phyloP scores from a whole-genome alignment of 148 eudicot genomes.

The Cornus kousa region DNA sequence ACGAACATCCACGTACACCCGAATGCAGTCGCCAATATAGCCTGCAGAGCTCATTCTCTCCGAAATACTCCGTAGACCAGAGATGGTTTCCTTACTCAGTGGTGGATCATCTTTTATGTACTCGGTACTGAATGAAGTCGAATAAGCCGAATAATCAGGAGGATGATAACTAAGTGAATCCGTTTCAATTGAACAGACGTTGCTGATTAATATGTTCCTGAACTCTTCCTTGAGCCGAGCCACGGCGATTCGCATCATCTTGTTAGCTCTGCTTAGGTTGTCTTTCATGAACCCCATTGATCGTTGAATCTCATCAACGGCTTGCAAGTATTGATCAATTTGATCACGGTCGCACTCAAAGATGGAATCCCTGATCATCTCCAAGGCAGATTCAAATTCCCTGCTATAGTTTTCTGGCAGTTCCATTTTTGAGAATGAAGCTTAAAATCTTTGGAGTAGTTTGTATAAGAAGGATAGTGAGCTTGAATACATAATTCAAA shows the following conservation, averaged over 20 bases:
- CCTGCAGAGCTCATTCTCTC: slow-evolving; percentile 71
- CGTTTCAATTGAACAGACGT: no score
- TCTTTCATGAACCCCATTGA: slow-evolving; percentile 13
- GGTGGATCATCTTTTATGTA: background rate
- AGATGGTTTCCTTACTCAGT: slow-evolving; percentile 19
- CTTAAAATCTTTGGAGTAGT: no score
- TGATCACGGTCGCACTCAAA: slow-evolving; percentile 54
- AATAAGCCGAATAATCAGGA: background rate
- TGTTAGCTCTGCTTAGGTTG: no score
- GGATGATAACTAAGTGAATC: no score
- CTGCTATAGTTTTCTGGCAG: slow-evolving; percentile 12
- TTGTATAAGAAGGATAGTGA: no score
- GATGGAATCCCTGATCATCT: slow-evolving; percentile 36
- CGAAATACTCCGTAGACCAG: slow-evolving; percentile 61
- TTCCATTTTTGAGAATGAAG: background rate
- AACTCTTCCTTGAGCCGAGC: no score
- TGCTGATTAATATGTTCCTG: no score
- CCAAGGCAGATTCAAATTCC: slow-evolving; percentile 41
- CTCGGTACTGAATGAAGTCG: background rate
- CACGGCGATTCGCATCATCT: no score
- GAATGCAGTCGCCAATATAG: slow-evolving; percentile 63
- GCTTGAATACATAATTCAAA: no score
- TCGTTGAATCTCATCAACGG: slow-evolving; percentile 69
- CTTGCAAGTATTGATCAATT: slow-evolving; percentile 61
- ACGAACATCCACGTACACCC: slow-evolving; percentile 66